A percentile compares a stretch with the other conserved stretches of the same genome.
These are phyloP conservation scores for Amborella trichopoda DNA, from an alignment of 164 flowering plant genomes.

Conservation along the genomic window DNA sequence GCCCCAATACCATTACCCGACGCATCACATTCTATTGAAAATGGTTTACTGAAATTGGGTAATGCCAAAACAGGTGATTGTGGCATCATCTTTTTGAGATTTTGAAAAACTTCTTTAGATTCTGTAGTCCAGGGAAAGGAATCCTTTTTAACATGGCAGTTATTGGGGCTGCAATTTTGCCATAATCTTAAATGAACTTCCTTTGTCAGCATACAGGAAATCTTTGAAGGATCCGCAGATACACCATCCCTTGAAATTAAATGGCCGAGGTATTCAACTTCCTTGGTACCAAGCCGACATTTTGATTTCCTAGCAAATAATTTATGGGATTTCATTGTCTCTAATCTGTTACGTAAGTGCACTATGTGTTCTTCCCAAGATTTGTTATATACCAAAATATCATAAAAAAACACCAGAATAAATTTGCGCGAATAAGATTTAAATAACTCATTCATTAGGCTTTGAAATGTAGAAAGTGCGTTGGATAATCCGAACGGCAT, in stretches of 20 bases:
- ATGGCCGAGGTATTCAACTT: slow-evolving; percentile 1
- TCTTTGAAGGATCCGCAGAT: not conserved
- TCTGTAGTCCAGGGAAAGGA: not conserved
- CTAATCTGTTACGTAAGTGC: not conserved
- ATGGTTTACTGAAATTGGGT: not conserved
- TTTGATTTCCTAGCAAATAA: not conserved
- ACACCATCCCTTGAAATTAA: not conserved
- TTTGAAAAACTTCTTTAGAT: not conserved
- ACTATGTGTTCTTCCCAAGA: not conserved
- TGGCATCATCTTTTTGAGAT: not conserved
- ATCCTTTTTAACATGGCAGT: not conserved
- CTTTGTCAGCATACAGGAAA: not conserved
- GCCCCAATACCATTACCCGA: not conserved
- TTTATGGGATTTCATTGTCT: not conserved
- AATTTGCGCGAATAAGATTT: not conserved
- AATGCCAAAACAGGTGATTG: not conserved
- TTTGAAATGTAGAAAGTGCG: slow-evolving; percentile 1
- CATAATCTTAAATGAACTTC: not conserved
- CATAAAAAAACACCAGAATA: slow-evolving; percentile 3
- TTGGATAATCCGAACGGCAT: slow-evolving; percentile 3
- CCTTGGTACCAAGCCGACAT: not conserved
- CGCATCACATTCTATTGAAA: not conserved
- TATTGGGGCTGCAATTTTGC: not conserved
- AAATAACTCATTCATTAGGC: not conserved
- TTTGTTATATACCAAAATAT: not conserved